Evolutionary conservation across 2,329 filamentous ascomycete species (phyloP).

Genomic region (Pleomassaria siparia): DNA sequence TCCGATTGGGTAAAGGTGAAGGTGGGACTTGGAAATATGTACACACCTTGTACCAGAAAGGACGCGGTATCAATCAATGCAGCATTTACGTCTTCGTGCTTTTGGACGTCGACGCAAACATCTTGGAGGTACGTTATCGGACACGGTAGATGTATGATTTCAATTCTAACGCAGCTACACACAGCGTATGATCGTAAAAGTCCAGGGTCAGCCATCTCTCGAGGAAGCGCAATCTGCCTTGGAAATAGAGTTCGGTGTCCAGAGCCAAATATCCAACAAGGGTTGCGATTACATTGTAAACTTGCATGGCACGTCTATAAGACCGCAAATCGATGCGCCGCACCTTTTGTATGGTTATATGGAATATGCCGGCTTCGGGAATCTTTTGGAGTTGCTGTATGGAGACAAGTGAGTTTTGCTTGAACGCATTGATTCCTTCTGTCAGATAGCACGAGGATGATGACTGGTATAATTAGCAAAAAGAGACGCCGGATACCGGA

Average conservation of each 20-base stretch:
- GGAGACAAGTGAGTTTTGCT: too few relatives aligned
- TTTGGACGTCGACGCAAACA: background rate
- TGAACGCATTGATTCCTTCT: too few relatives aligned
- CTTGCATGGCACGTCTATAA: background rate
- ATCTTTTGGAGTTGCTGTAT: background rate
- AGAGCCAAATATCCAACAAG: background rate
- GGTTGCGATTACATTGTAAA: background rate
- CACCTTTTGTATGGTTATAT: conserved; percentile 4
- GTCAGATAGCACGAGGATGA: too few relatives aligned
- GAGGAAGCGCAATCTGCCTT: background rate
- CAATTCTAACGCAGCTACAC: background rate
- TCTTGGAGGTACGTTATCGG: background rate
- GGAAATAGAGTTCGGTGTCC: background rate
- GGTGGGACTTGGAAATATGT: background rate
- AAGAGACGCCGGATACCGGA: too few relatives aligned
- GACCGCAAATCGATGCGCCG: background rate
- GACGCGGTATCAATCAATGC: background rate
- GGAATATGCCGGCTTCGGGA: conserved; percentile 5
- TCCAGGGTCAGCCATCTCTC: background rate
- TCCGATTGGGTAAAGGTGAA: too few relatives aligned
- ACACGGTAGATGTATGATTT: background rate
- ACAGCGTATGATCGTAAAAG: background rate
- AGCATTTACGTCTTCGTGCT: conserved; percentile 1
- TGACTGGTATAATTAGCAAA: too few relatives aligned
- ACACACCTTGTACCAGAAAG: background rate